Evolutionary conservation across 1,284 basidiomycete species (phyloP), one percentile per base, ranked within the genome.

Genomic region (Leccinum griseonigrum): DNA sequence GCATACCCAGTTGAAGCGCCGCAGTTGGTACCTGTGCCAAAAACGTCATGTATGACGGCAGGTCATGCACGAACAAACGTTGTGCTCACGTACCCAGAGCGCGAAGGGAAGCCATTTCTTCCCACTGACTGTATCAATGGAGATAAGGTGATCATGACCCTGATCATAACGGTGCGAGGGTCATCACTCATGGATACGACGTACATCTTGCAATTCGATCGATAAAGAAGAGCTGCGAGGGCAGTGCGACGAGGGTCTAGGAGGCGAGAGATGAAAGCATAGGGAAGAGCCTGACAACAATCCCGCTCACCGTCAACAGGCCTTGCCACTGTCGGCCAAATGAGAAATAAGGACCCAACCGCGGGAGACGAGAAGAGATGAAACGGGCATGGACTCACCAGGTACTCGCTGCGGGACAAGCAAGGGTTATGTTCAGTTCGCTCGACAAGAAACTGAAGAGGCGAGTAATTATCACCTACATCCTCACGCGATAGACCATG

Each of bases 211-310:
- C 54, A 32, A 68, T 68, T 3, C 69, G 67, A 32, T 65, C 57
- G 28, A 68, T 54, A 36, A 68, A 68, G 54, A 68, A 68, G 13
- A 70, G 43, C 40, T 68, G 66, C 0, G 68, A 58, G 16, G 68
- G 67, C 14, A 70, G 52, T 40, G 67, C 65, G 16, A 70, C 67
- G 18, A 70, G 43, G 2, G 43, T 54, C 66, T 68, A 54, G 28
- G 7, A 8, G 13, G 1, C 3, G 22, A 7, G 8, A 2, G 22
- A 31, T 58, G 43, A 11, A 22, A n/a, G 26, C 16, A 51, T 2
- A 16, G 9, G 22, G 10, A 7, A 16, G 26, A 18, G 5, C 29
- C n/a, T 53, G 29, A 40, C 18, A 56, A 58, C 7, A n/a, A 51
- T 16, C 2, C 7, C 14, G 16, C 67, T 57, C n/a, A 67, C 68